Base-by-base conservation (phyloP, 1,284 basidiomycete genomes). In the Hypsizygus ulmarius region DNA sequence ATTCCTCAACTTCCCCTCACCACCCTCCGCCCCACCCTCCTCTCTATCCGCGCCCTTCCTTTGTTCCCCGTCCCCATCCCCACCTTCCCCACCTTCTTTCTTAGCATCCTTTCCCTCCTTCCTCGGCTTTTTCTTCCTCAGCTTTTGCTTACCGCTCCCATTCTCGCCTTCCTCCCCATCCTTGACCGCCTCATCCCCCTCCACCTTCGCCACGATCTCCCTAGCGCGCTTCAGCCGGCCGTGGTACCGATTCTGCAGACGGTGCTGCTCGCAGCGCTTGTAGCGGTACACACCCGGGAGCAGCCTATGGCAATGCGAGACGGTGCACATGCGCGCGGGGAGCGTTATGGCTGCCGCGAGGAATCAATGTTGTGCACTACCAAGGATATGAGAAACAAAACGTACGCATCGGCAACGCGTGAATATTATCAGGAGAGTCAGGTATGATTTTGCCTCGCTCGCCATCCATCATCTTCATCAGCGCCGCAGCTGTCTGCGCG, bases 221-320 rank as follows among this genome's bases (percentile, higher is more conserved):
- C 75, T 61, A 5, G 71, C 68, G 5, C 76, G 69, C 59, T 79
- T 79, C 45, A 79, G 65, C 52, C 73, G 70, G 53, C 73, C 75
- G 51, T 80, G 77, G 51, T 74, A 70, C 36, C 77, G 66, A 52
- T 79, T 79, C 60, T 80, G 78, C 27, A 74, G 55, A 2, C 78
- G 70, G 50, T 81, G 78, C 45, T 73, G 70, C 52, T 79, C 78
- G 59, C 78, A 81, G 18, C 77, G 72, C 36, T 77, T 74, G 62
- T 66, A 80, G 25, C 67, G 63, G 58, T 79, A 78, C 33, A 66
- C 60, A 0, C 68, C 67, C 0, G 75, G 72, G 1, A 80, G 67
- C 36, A 79, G 64, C 43, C 69, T 70, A 53, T 77, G 76, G 50
- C 79, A 80, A 53, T 80, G 78, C 30, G 76, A 79, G 15, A 81